phyloP scores from a whole-genome alignment of 352 stramenopile species.

The Blastocystis sp. region DNA sequence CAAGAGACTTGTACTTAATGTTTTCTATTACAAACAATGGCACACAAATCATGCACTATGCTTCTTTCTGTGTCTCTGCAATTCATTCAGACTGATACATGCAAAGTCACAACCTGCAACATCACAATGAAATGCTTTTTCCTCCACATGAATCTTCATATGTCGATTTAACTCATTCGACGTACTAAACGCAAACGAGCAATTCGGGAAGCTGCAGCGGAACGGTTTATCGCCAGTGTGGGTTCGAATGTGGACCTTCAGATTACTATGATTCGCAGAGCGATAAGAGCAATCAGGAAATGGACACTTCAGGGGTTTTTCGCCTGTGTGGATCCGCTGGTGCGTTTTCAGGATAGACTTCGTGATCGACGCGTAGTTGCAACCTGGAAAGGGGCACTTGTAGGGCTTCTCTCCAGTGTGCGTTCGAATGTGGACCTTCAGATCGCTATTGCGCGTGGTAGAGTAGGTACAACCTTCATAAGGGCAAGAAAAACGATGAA shows the following conservation, averaged over 20 bases:
- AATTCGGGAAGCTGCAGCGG: slow-evolving; percentile 49
- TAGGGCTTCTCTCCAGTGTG: slow-evolving; percentile 62
- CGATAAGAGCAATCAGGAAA: slow-evolving; percentile 52
- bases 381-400: slow-evolving; percentile 56
- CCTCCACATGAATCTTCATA: slow-evolving; percentile 38
- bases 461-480: slow-evolving; percentile 53
- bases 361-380: slow-evolving; percentile 50
- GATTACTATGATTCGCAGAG: slow-evolving; percentile 43
- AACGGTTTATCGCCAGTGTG: slow-evolving; percentile 59
- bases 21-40: neutral
- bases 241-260: slow-evolving; percentile 57
- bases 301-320: slow-evolving; percentile 50
- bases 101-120: slow-evolving; percentile 16
- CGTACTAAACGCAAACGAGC: slow-evolving; percentile 35
- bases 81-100: slow-evolving; percentile 33
- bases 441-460: slow-evolving; percentile 51
- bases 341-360: slow-evolving; percentile 52
- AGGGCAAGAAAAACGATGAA: slow-evolving; percentile 38
- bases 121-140: slow-evolving; percentile 51
- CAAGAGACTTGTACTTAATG: too few relatives aligned
- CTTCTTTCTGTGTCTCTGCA: slow-evolving; percentile 47
- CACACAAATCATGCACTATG: neutral
- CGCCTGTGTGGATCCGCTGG: slow-evolving; percentile 43
- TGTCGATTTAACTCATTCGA: slow-evolving; percentile 51
- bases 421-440: slow-evolving; percentile 59